A percentile compares a stretch with the other conserved stretches of the same genome.
These are phyloP conservation scores for Geosmithia flava DNA, from an alignment of 2,329 filamentous ascomycete genomes.

Conservation along the genomic window DNA sequence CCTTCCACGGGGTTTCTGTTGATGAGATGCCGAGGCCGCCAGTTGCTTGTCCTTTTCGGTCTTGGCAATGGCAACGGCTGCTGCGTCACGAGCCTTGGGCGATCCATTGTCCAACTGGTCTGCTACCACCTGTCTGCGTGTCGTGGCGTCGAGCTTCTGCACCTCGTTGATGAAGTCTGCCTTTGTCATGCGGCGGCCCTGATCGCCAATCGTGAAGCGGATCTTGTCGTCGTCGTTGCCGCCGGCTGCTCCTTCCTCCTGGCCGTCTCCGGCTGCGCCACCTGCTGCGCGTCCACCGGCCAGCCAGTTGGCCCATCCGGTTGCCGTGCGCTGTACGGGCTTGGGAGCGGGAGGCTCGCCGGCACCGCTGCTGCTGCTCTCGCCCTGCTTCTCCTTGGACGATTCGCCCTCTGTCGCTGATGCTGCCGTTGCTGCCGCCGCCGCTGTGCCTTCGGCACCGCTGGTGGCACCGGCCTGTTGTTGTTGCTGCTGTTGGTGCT, in stretches of 20 bases:
- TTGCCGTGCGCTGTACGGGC: background rate
- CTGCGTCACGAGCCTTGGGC: background rate
- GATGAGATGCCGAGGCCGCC: constrained; percentile 18
- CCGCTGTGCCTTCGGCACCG: constrained; percentile 8
- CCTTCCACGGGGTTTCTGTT: too few relatives aligned
- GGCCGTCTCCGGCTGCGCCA: background rate
- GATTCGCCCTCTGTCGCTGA: constrained; percentile 9
- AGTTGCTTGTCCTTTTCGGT: constrained; percentile 13
- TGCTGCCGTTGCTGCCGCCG: constrained; percentile 23
- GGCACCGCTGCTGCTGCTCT: constrained; percentile 7
- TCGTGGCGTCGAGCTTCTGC: constrained; percentile 56
- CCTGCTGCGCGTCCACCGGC: constrained; percentile 24
- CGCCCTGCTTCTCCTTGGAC: constrained; percentile 13
- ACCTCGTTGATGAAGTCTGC: constrained; percentile 68
- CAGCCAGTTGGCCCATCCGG: constrained; percentile 36
- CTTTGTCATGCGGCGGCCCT: constrained; percentile 67
- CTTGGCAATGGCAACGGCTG: background rate
- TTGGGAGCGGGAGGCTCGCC: constrained; percentile 13
- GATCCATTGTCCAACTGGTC: background rate
- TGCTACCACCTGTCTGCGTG: constrained; percentile 41
- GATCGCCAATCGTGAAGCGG: constrained; percentile 63
- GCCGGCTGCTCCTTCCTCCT: constrained; percentile 11
- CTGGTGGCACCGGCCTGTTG: constrained; percentile 9
- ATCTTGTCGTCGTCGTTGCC: constrained; percentile 58
- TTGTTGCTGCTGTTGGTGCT: constrained; percentile 25